Percentiles rank a stretch among this genome's conserved stretches.
Evolutionary conservation across 257 asterid species (phyloP).

Genomic region (Solanum ossicruentum): DNA sequence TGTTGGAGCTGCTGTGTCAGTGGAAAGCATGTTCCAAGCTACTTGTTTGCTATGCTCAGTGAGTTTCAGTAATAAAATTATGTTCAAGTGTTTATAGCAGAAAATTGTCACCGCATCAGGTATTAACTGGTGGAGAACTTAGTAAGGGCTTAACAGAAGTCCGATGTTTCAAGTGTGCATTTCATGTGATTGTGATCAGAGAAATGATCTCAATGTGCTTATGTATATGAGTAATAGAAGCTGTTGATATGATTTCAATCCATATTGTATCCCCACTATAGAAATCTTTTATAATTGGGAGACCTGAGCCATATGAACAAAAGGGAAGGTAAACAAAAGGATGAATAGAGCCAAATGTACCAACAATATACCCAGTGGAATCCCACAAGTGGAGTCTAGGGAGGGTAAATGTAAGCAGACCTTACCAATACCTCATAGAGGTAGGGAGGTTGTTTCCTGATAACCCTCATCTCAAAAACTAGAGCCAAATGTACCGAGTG

Average conservation of each 20-base stretch:
- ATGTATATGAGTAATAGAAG: not conserved
- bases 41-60: not conserved
- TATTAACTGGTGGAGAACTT: not conserved
- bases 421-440: too few relatives aligned
- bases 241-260: not conserved
- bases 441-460: too few relatives aligned
- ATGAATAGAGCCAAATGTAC: not conserved
- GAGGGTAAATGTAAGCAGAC: too few relatives aligned
- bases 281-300: not conserved
- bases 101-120: not conserved
- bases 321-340: constrained; percentile 2
- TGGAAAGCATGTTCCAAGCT: not conserved
- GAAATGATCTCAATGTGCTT: not conserved
- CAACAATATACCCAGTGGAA: too few relatives aligned
- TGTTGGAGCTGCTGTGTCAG: not conserved
- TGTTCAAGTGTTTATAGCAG: not conserved
- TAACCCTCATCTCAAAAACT: too few relatives aligned
- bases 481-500: not conserved
- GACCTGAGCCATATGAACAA: constrained; percentile 42
- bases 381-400: too few relatives aligned
- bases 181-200: not conserved
- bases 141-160: not conserved
- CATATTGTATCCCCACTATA: not conserved
- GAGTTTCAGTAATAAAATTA: not conserved
- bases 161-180: not conserved